Conservation (phyloP, 2,329 filamentous ascomycete species). For the Knufia petricola region DNA sequence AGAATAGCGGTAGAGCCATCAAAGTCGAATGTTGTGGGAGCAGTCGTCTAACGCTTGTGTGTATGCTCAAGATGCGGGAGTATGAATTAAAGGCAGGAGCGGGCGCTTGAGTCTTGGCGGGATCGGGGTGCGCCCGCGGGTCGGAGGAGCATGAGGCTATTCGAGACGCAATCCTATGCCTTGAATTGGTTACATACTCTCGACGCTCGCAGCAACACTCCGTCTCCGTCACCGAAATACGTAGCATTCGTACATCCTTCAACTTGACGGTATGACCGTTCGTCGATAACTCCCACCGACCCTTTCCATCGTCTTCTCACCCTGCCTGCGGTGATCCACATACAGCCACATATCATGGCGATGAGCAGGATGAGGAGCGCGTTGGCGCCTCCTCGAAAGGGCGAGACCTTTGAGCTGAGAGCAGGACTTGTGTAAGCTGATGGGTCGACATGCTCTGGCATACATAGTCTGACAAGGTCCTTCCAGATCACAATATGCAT, state of each 20-base stretch:
- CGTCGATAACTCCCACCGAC: too few relatives aligned
- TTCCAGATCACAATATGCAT: constrained; percentile 86
- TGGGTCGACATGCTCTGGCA: constrained; percentile 17
- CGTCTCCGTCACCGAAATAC: too few relatives aligned
- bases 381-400: constrained; percentile 86
- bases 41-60: too few relatives aligned
- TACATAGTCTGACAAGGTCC: constrained; percentile 29
- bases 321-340: background rate
- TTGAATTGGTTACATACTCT: background rate
- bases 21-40: too few relatives aligned
- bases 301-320: background rate
- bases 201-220: too few relatives aligned
- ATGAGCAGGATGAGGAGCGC: constrained; percentile 93
- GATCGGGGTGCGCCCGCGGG: background rate
- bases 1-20: too few relatives aligned
- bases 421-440: constrained; percentile 64
- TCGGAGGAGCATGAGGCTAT: background rate
- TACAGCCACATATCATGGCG: constrained; percentile 52
- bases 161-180: background rate
- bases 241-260: too few relatives aligned
- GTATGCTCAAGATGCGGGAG: too few relatives aligned
- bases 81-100: background rate
- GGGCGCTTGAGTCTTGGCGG: background rate
- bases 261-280: too few relatives aligned
- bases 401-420: constrained; percentile 94